These are phyloP conservation scores for Eleusine coracana DNA, from an alignment of 176 grass and related monocot genomes.

Conservation along the genomic window DNA sequence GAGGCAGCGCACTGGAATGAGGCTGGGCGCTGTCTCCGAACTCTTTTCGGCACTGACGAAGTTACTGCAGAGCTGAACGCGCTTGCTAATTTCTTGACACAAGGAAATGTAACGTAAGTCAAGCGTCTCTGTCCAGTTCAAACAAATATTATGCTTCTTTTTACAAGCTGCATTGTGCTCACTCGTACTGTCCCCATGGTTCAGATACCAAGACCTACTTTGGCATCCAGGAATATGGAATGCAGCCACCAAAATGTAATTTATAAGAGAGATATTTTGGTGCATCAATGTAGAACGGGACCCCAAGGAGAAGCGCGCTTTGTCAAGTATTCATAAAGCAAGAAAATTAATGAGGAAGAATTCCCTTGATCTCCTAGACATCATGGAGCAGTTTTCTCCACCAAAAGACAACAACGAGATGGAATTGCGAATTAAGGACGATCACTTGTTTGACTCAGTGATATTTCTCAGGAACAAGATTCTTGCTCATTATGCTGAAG, in stretches of 20 bases:
- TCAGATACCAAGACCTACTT: background rate
- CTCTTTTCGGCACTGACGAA: background rate
- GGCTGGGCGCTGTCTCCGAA: background rate
- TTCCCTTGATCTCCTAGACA: too few relatives aligned
- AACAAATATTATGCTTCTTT: background rate
- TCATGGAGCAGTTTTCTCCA: too few relatives aligned
- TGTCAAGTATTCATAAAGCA: too few relatives aligned
- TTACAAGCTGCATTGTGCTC: background rate
- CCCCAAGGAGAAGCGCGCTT: too few relatives aligned
- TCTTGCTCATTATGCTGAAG: too few relatives aligned
- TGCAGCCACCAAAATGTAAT: background rate
- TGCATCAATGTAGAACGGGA: too few relatives aligned
- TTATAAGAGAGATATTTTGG: background rate
- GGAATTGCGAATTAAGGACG: too few relatives aligned
- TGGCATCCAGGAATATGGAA: constrained; percentile 1
- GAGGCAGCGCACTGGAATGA: background rate
- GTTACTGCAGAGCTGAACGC: background rate
- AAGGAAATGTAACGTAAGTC: background rate
- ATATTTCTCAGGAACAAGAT: too few relatives aligned
- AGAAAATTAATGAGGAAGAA: too few relatives aligned
- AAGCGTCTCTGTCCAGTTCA: background rate
- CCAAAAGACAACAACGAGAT: too few relatives aligned
- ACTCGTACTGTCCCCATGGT: background rate
- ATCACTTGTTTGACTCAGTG: too few relatives aligned
- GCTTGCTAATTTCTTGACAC: background rate